Conservation (phyloP, 2,329 filamentous ascomycete species). For the Leptographium radiaticola region DNA sequence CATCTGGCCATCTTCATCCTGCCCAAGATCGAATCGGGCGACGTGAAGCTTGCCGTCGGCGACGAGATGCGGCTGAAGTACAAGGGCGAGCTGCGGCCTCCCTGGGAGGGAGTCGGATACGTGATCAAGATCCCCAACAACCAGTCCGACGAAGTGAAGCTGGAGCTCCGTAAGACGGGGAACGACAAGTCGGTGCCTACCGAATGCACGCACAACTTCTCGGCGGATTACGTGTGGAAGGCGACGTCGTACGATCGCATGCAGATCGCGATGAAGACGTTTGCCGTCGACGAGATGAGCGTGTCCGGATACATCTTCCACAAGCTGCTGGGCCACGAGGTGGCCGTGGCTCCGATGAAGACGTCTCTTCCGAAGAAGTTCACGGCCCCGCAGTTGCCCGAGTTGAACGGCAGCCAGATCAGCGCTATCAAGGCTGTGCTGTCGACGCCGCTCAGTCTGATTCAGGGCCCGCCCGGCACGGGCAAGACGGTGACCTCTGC, state of each 20-base stretch:
- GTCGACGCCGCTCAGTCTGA: constrained; percentile 85
- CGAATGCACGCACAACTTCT: constrained; percentile 95
- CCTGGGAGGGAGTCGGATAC: constrained; percentile 97
- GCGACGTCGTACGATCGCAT: constrained; percentile 98
- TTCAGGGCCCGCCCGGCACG: constrained; percentile 92
- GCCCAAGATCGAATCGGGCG: constrained; percentile 91
- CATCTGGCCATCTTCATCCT: constrained; percentile 90
- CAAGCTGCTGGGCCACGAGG: constrained; percentile 87
- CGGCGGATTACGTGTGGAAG: constrained; percentile 98
- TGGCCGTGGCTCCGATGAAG: constrained; percentile 90
- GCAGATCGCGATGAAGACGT: constrained; percentile 98
- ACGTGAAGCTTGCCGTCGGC: constrained; percentile 94
- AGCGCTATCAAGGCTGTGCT: constrained; percentile 92
- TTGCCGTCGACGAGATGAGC: constrained; percentile 94
- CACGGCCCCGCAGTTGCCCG: constrained; percentile 83
- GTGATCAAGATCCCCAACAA: constrained; percentile 99
- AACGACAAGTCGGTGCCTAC: constrained; percentile 94
- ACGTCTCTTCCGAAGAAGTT: constrained; percentile 93
- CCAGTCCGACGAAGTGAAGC: constrained; percentile 91
- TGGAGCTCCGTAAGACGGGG: constrained; percentile 85
- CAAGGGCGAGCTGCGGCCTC: constrained; percentile 78
- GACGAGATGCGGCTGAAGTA: constrained; percentile 98
- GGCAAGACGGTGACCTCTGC: constrained; percentile 98
- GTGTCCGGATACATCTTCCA: constrained; percentile 99
- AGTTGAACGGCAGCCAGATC: constrained; percentile 91